A percentile compares a stretch with the other conserved stretches of the same genome.
phyloP scores from a whole-genome alignment of 1,284 basidiomycete species.

The Pseudozyma thailandica region DNA sequence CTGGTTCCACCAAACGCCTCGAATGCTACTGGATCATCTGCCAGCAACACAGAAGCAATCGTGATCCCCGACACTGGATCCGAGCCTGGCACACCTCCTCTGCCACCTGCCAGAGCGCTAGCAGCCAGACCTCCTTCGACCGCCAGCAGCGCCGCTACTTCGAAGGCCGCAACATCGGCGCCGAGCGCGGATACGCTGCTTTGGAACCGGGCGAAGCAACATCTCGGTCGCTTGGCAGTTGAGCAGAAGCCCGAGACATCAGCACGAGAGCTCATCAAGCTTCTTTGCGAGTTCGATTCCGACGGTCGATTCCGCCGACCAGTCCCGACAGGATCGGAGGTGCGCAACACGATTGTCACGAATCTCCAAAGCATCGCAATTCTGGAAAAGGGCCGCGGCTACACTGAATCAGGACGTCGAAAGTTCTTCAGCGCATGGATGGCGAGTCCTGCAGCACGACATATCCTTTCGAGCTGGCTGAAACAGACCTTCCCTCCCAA shows the following conservation, averaged over 20 bases:
- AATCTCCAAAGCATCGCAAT: slow-evolving; percentile 24
- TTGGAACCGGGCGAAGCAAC: slow-evolving; percentile 14
- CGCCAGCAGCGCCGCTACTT: background rate
- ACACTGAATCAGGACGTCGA: slow-evolving; percentile 21
- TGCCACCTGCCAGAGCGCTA: slow-evolving; percentile 26
- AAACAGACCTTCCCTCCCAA: slow-evolving; percentile 36
- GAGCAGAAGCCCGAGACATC: slow-evolving; percentile 18
- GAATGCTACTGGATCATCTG: background rate
- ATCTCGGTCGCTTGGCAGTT: slow-evolving; percentile 19
- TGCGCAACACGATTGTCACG: slow-evolving; percentile 28
- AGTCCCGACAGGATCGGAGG: slow-evolving; percentile 16
- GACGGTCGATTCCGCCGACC: slow-evolving; percentile 25
- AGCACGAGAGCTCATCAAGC: slow-evolving; percentile 20
- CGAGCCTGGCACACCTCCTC: slow-evolving; percentile 36
- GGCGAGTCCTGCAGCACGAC: slow-evolving; percentile 29
- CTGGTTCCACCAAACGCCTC: background rate
- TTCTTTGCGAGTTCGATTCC: slow-evolving; percentile 28
- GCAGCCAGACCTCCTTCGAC: slow-evolving; percentile 13
- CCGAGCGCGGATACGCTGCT: slow-evolving; percentile 5
- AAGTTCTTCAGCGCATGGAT: slow-evolving; percentile 29
- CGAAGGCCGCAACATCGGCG: background rate
- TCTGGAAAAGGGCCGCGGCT: slow-evolving; percentile 37
- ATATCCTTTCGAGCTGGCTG: slow-evolving; percentile 36
- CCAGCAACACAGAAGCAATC: background rate
- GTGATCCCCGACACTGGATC: background rate